These are phyloP conservation scores for Tinospora cordifolia DNA, from an alignment of 164 flowering plant genomes.

Conservation along the genomic window DNA sequence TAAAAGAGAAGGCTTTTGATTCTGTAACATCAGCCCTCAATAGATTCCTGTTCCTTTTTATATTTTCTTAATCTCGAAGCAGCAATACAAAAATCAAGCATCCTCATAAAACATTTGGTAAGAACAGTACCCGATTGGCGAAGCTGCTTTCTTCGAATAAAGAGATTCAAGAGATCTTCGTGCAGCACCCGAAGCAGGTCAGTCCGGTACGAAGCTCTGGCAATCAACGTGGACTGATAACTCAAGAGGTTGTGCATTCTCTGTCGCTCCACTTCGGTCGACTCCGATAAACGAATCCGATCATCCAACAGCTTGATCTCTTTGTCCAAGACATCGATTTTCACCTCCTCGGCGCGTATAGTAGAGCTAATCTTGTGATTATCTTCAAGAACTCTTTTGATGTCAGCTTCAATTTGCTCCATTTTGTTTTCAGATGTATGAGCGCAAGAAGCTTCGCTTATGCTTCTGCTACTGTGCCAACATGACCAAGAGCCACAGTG, in stretches of 20 bases:
- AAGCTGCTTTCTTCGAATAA: slow-evolving; percentile 21
- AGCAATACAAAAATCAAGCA: too few relatives aligned
- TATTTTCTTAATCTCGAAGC: too few relatives aligned
- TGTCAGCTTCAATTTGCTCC: too few relatives aligned
- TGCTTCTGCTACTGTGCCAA: too few relatives aligned
- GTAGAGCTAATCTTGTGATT: slow-evolving; percentile 19
- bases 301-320: slow-evolving; percentile 22
- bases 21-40: too few relatives aligned
- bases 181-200: slow-evolving; percentile 23
- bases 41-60: too few relatives aligned
- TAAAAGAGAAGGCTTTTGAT: too few relatives aligned
- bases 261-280: slow-evolving; percentile 18
- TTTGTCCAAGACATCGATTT: slow-evolving; percentile 20
- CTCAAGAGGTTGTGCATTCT: slow-evolving; percentile 23
- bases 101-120: neutral
- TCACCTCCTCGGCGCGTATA: slow-evolving; percentile 19
- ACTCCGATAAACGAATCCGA: slow-evolving; percentile 9
- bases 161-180: slow-evolving; percentile 22
- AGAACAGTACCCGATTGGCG: slow-evolving; percentile 13
- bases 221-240: slow-evolving; percentile 25
- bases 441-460: too few relatives aligned
- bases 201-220: slow-evolving; percentile 22
- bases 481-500: too few relatives aligned
- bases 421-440: too few relatives aligned
- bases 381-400: too few relatives aligned